Percentiles rank a stretch among this genome's conserved stretches.
Evolutionary conservation across 371 early-diverging fungal species (phyloP).

Genomic region (Dichotomocladium elegans): DNA sequence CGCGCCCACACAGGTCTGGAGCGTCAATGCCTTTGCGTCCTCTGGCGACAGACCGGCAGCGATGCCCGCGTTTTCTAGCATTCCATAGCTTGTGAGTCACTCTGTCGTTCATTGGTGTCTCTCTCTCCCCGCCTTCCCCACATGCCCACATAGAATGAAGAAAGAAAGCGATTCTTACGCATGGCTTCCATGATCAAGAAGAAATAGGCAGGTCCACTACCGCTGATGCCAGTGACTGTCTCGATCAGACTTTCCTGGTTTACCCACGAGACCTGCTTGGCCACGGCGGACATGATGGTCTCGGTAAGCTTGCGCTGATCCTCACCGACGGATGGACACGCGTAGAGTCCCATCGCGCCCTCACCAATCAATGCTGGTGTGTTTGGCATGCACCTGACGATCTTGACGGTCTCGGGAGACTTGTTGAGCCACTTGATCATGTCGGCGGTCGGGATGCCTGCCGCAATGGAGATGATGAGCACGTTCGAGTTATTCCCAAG

Average conservation of each 20-base stretch:
- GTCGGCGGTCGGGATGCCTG: constrained; percentile 75
- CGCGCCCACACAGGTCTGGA: constrained; percentile 89
- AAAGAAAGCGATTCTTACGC: too few relatives aligned
- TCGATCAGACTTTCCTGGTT: constrained; percentile 75
- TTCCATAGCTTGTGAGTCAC: background rate
- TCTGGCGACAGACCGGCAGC: constrained; percentile 74
- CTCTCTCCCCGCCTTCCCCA: background rate
- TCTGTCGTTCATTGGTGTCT: too few relatives aligned
- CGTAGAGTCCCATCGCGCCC: constrained; percentile 86
- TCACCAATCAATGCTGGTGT: constrained; percentile 87
- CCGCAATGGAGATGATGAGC: constrained; percentile 84
- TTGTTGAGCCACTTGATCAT: constrained; percentile 69
- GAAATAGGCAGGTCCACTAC: constrained; percentile 94
- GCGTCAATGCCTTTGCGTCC: constrained; percentile 73
- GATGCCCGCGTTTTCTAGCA: constrained; percentile 69
- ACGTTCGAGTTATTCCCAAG: constrained; percentile 5
- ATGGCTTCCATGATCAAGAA: constrained; percentile 90
- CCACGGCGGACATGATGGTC: constrained; percentile 64
- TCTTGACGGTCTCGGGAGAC: constrained; percentile 1
- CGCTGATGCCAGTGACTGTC: constrained; percentile 85
- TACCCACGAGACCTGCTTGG: constrained; percentile 80
- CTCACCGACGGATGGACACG: constrained; percentile 51
- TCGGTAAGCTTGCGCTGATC: constrained; percentile 67
- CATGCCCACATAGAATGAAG: too few relatives aligned
- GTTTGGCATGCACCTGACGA: constrained; percentile 94